These are phyloP conservation scores for Aspergillus sp. DNA, from an alignment of 2,329 filamentous ascomycete species.

Conservation along the genomic window DNA sequence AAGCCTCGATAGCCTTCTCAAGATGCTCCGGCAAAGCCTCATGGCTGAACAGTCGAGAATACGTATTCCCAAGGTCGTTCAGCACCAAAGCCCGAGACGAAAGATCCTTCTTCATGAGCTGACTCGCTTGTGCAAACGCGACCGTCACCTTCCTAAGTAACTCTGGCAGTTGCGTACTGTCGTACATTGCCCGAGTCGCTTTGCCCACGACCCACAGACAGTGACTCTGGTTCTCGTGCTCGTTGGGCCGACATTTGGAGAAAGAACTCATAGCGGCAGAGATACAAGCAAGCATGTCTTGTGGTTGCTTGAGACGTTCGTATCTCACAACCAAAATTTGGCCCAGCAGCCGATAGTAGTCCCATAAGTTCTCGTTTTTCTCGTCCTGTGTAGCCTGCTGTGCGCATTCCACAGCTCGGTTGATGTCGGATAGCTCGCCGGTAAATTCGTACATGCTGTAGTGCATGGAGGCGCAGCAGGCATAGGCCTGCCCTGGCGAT, in stretches of 20 bases:
- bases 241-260: not conserved
- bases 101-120: not conserved
- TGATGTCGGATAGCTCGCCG: not conserved
- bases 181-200: not conserved
- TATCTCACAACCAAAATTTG: not conserved
- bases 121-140: not conserved
- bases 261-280: not conserved
- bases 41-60: constrained; percentile 1
- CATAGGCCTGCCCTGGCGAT: not conserved
- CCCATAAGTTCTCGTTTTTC: not conserved
- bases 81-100: not conserved
- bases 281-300: not conserved
- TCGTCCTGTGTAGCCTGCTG: not conserved
- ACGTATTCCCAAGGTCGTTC: constrained; percentile 5
- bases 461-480: not conserved
- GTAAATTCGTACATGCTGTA: not conserved
- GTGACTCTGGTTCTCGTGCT: not conserved
- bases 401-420: not conserved
- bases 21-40: not conserved
- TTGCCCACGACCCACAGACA: constrained; percentile 5
- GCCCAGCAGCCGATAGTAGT: not conserved
- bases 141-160: not conserved
- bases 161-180: not conserved
- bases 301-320: not conserved
- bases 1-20: constrained; percentile 3